A percentile compares a stretch with the other conserved stretches of the same genome.
Evolutionary conservation across 371 early-diverging fungal species (phyloP).

Genomic region (Amoeboaphelidium protococcarum): DNA sequence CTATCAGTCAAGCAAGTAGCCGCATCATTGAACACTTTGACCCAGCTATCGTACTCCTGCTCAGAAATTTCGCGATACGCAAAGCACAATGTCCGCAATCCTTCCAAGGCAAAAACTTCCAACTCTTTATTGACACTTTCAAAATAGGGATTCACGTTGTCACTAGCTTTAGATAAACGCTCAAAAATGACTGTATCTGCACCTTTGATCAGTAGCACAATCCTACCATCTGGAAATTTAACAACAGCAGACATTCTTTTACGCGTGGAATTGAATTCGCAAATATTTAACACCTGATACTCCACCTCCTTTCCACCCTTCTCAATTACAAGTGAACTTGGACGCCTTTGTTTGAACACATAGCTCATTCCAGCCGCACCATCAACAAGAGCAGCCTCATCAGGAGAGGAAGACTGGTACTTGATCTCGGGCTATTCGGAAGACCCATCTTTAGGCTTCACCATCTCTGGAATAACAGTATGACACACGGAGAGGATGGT

Average conservation of each 20-base stretch:
- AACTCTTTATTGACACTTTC: conserved; percentile 41
- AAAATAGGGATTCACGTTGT: conserved; percentile 35
- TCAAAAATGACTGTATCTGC: conserved; percentile 95
- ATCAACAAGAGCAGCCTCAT: conserved; percentile 72
- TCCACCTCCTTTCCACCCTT: conserved; percentile 31
- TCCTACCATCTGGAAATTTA: conserved; percentile 56
- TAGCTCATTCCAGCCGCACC: conserved; percentile 60
- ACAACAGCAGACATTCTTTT: conserved; percentile 88
- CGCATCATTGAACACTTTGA: not conserved
- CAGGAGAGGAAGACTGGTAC: conserved; percentile 76
- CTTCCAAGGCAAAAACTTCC: conserved; percentile 18
- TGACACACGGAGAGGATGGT: conserved; percentile 51
- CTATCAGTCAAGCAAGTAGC: not conserved
- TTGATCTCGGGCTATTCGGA: conserved; percentile 17
- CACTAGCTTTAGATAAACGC: conserved; percentile 26
- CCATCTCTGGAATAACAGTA: conserved; percentile 10
- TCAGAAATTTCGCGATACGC: not conserved
- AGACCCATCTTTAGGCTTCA: conserved; percentile 7
- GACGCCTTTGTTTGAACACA: conserved; percentile 28
- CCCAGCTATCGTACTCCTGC: not conserved
- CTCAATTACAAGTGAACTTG: conserved; percentile 41
- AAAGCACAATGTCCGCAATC: conserved; percentile 5
- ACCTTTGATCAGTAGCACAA: conserved; percentile 89
- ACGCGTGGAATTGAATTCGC: conserved; percentile 89
- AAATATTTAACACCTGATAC: conserved; percentile 69